Conservation (phyloP, 495 filamentous ascomycete genomes). For the Geoglossum glabrum region DNA sequence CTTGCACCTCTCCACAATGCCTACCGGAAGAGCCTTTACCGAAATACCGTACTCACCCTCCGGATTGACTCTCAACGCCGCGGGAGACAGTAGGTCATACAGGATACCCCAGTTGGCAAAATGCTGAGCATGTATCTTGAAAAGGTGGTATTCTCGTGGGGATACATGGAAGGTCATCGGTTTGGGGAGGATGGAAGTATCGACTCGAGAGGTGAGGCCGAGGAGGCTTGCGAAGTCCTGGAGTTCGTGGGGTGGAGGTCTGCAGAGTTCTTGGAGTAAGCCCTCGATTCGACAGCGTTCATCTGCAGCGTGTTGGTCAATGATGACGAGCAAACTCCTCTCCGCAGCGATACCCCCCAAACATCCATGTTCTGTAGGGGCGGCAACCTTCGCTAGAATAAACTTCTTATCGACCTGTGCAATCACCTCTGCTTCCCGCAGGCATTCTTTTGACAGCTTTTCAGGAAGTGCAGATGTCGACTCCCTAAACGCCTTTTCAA, state of each 20-base stretch:
- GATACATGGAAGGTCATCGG: constrained; percentile 43
- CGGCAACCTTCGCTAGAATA: constrained; percentile 36
- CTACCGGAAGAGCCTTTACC: constrained; percentile 40
- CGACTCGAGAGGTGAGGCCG: constrained; percentile 7
- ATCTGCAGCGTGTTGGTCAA: constrained; percentile 92
- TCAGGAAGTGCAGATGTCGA: constrained; percentile 7
- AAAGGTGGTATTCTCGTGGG: constrained; percentile 32
- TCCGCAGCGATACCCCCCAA: neutral
- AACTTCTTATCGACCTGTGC: constrained; percentile 82
- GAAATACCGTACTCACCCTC: constrained; percentile 17
- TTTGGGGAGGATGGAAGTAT: constrained; percentile 20
- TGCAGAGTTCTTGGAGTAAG: constrained; percentile 35
- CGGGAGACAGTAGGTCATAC: constrained; percentile 23
- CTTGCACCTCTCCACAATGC: constrained; percentile 57
- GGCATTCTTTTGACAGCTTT: constrained; percentile 41
- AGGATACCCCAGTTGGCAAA: constrained; percentile 56
- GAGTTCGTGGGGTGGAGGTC: neutral
- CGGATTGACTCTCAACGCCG: constrained; percentile 5
- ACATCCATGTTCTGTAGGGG: neutral
- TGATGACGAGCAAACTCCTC: constrained; percentile 37
- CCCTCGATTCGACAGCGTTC: constrained; percentile 67
- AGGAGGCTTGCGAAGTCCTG: neutral
- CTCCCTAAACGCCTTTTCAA: constrained; percentile 15
- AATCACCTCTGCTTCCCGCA: constrained; percentile 45
- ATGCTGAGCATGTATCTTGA: constrained; percentile 29